phyloP scores from a whole-genome alignment of 2,329 filamentous ascomycete genomes.

The Fusarium albosuccineum region DNA sequence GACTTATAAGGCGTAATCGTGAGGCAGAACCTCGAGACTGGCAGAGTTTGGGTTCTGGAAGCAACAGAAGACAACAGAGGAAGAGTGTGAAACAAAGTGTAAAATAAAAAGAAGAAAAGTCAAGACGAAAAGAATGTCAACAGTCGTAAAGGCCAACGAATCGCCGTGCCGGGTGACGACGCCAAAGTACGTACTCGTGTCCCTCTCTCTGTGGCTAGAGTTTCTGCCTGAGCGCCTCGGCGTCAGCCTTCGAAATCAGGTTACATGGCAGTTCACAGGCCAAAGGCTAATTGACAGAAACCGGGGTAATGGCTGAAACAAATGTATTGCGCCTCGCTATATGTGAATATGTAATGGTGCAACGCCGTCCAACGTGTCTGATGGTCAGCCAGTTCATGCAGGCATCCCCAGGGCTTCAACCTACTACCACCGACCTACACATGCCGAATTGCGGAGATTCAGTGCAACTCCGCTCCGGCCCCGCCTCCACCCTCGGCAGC shows the following conservation, averaged over 20 bases:
- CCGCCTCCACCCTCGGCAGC: conserved; percentile 8
- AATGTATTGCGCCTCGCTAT: too few relatives aligned
- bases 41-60: too few relatives aligned
- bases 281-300: background rate
- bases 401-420: conserved; percentile 5
- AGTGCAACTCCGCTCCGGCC: conserved; percentile 13
- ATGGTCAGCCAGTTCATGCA: conserved; percentile 30
- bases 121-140: conserved; percentile 20
- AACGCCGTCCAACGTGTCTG: background rate
- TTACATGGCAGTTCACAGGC: background rate
- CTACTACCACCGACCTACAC: background rate
- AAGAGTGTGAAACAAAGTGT: background rate
- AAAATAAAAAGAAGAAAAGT: background rate
- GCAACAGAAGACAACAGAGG: background rate
- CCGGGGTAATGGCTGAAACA: background rate
- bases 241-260: conserved; percentile 7
- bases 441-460: conserved; percentile 34
- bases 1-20: conserved; percentile 8
- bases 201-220: conserved; percentile 5
- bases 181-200: conserved; percentile 28
- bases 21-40: too few relatives aligned
- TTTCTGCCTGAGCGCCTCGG: conserved; percentile 29
- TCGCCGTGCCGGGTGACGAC: conserved; percentile 23
- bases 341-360: too few relatives aligned
- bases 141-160: conserved; percentile 36